Percentiles rank a stretch among this genome's conserved stretches.
Evolutionary conservation across 2,329 filamentous ascomycete species (phyloP).

Genomic region (Cladosporium oxysporum): DNA sequence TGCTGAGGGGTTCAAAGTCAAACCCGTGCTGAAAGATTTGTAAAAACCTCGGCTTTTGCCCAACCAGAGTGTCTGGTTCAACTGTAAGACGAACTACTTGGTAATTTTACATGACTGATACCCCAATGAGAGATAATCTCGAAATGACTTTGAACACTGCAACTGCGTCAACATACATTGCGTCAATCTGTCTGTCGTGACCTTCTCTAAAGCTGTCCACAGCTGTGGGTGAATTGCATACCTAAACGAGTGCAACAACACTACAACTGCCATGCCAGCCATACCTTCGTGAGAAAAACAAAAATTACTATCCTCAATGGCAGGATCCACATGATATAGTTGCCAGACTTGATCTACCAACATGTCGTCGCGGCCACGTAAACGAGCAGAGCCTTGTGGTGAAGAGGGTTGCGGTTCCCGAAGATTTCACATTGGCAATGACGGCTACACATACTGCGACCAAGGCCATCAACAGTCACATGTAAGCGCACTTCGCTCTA

Average conservation of each 20-base stretch:
- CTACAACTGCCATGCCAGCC: neutral
- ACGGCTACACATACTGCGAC: slow-evolving; percentile 76
- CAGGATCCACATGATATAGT: neutral
- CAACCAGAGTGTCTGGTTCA: neutral
- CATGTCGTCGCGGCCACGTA: slow-evolving; percentile 17
- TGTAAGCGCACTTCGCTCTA: slow-evolving; percentile 46
- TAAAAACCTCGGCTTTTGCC: slow-evolving; percentile 16
- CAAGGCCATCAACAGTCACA: slow-evolving; percentile 74
- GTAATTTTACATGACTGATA: neutral
- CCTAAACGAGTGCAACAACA: neutral
- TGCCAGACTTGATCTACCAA: neutral
- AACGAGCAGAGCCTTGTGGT: slow-evolving; percentile 28
- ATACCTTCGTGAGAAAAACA: neutral
- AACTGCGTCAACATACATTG: neutral
- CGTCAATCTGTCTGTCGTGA: neutral
- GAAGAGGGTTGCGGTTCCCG: slow-evolving; percentile 65
- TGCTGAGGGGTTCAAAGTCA: slow-evolving; percentile 7
- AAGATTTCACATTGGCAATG: slow-evolving; percentile 68
- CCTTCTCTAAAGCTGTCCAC: neutral
- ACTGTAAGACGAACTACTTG: neutral
- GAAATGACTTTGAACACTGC: neutral
- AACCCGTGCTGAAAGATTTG: slow-evolving; percentile 9
- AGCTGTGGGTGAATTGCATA: neutral
- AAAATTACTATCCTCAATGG: neutral
- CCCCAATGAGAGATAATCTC: neutral